Evolutionary conservation across 495 filamentous ascomycete genomes (phyloP).

Genomic region (Neurospora sp.): DNA sequence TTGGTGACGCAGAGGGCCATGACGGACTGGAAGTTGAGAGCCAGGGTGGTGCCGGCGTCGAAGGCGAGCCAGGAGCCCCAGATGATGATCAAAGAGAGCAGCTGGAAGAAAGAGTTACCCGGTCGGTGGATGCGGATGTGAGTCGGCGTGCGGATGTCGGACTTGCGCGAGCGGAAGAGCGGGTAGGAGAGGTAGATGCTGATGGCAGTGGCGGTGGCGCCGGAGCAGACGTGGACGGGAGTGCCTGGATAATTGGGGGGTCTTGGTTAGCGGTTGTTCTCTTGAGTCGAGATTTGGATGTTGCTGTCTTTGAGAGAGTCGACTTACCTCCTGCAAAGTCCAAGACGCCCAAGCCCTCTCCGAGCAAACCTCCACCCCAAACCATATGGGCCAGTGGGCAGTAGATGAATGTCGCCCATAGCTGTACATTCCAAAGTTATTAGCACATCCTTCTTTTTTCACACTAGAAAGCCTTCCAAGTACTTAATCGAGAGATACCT

Average conservation of each 20-base stretch:
- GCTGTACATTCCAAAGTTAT: not conserved
- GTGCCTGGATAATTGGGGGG: conserved; percentile 38
- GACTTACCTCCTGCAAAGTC: conserved; percentile 18
- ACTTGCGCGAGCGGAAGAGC: conserved; percentile 28
- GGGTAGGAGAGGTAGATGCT: conserved; percentile 55
- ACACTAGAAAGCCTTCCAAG: not conserved
- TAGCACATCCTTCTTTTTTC: not conserved
- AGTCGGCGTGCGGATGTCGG: conserved; percentile 69
- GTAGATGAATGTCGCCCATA: conserved; percentile 19
- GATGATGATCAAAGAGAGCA: conserved; percentile 67
- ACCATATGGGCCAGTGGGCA: conserved; percentile 20
- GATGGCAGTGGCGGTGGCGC: conserved; percentile 66
- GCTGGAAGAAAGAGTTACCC: conserved; percentile 21
- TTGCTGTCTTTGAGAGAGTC: not conserved
- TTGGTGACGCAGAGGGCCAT: conserved; percentile 96
- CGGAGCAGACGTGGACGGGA: conserved; percentile 78
- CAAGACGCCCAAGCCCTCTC: conserved; percentile 15
- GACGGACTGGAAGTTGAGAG: conserved; percentile 78
- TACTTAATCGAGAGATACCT: not conserved
- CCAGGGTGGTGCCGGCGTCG: conserved; percentile 86
- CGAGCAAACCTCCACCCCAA: conserved; percentile 18
- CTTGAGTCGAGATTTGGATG: not conserved
- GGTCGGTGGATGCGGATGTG: conserved; percentile 61
- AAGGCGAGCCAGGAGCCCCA: conserved; percentile 98
- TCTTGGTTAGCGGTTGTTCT: not conserved